Conservation (phyloP, 129 eudicot species). For the Escallonia rubra region DNA sequence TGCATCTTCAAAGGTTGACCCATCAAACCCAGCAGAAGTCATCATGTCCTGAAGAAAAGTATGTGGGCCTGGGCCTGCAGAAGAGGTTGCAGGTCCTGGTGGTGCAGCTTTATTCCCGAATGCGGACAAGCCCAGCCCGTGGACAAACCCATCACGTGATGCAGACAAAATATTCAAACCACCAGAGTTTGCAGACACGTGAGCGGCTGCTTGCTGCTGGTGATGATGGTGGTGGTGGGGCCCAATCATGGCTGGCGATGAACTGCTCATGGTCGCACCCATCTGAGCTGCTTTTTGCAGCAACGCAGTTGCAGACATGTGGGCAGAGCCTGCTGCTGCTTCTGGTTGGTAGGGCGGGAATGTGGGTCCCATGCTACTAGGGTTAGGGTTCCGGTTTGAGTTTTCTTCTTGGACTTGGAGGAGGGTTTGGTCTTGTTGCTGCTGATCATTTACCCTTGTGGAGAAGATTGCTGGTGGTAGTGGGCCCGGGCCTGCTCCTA, state of each 20-base stretch:
- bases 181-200: constrained; percentile 53
- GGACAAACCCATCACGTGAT: constrained; percentile 14
- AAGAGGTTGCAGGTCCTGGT: constrained; percentile 15
- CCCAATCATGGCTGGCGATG: constrained; percentile 21
- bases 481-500: constrained; percentile 3
- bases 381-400: background rate
- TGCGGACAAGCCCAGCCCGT: constrained; percentile 39
- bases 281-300: constrained; percentile 97
- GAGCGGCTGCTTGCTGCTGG: constrained; percentile 11
- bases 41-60: constrained; percentile 43
- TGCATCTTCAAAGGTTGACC: constrained; percentile 44
- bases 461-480: constrained; percentile 2
- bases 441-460: too few species aligned
- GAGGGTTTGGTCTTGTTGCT: constrained; percentile 39
- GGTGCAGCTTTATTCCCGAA: constrained; percentile 50
- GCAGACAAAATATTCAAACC: constrained; percentile 38
- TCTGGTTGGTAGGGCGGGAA: constrained; percentile 42
- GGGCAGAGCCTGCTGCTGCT: constrained; percentile 42
- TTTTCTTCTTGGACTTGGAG: constrained; percentile 26
- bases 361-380: constrained; percentile 40
- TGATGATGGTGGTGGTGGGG: constrained; percentile 32
- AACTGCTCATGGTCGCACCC: constrained; percentile 69
- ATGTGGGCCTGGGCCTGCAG: constrained; percentile 21
- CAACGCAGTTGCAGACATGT: constrained; percentile 98
- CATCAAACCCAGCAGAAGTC: constrained; percentile 31